Evolutionary conservation across 2,329 filamentous ascomycete species (phyloP), one percentile per base, ranked within the genome.

Genomic region (Thyridium curvatum): DNA sequence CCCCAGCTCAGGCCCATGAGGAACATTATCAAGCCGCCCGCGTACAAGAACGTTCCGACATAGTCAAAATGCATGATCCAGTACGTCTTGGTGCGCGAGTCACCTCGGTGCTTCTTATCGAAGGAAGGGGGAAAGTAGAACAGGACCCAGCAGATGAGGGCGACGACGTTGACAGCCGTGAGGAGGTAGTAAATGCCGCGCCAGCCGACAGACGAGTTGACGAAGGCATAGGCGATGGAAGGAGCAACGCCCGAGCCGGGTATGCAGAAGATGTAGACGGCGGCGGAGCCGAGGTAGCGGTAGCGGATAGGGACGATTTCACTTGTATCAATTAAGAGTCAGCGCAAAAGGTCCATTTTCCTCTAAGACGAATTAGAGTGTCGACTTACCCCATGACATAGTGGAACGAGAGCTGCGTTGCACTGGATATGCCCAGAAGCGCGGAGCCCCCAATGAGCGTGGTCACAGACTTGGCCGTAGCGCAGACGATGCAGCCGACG

Each of bases 1-100:
- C 71, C 70, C 69, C 69, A 73, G 46, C 68, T 67, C 41, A 73
- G 52, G 4, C 66, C 70, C 16, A 69, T 61, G 42, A 72, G 50
- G 47, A 74, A 69, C 1, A 71, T 35, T 16, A 70, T 59, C 44
- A 72, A 53, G 13, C 69, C 69, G n/a, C 50, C 51, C 33, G 69
- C 65, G 43, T 69, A 69, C 18, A 74, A 51, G 18, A 65, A 58
- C 3, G 69, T 61, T 32, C 71, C 71, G 4, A 73, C 51, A 42
- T 64, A 73, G 49, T 76, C 72, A 40, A 75, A 44, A 26, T 47
- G 18, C 29, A 37, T 39, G 37, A 47, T 31, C 45, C 43, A 45
- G 29, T 45, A 43, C 15, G 33, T 30, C 28, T 37, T 39, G 12
- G 31, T 39, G 5, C 16, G n/a, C 18, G 15, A 21, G 17, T 42